A percentile compares a stretch with the other conserved stretches of the same genome.
Evolutionary conservation across 2,329 filamentous ascomycete genomes (phyloP).

Genomic region (Aspergillus spinulosporus): DNA sequence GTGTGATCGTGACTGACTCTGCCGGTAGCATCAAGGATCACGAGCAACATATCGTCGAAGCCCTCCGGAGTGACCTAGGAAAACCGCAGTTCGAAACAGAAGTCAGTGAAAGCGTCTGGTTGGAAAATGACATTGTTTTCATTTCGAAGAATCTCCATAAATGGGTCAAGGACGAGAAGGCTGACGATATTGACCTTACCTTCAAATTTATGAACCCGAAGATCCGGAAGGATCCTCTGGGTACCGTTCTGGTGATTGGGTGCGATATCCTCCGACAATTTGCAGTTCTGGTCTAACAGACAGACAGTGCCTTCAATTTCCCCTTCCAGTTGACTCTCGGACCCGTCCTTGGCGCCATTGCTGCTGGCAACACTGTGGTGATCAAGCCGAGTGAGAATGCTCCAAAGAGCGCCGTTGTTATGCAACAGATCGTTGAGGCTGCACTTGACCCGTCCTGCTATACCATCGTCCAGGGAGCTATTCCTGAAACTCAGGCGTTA

Average conservation of each 20-base stretch:
- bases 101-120: constrained; percentile 74
- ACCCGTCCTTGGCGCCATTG: constrained; percentile 84
- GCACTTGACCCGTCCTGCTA: constrained; percentile 77
- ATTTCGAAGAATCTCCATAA: constrained; percentile 73
- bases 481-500: constrained; percentile 15
- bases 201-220: constrained; percentile 70
- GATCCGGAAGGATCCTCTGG: constrained; percentile 84
- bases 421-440: constrained; percentile 75
- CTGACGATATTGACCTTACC: constrained; percentile 67
- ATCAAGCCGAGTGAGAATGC: constrained; percentile 88
- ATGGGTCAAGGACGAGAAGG: constrained; percentile 79
- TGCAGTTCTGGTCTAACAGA: constrained; percentile 1
- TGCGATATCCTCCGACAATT: constrained; percentile 33
- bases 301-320: constrained; percentile 78
- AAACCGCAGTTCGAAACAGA: constrained; percentile 75
- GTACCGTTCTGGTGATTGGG: constrained; percentile 81
- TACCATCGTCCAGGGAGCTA: constrained; percentile 72
- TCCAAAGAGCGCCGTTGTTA: constrained; percentile 71
- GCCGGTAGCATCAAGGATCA: constrained; percentile 67
- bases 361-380: constrained; percentile 84
- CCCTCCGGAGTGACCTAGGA: constrained; percentile 73
- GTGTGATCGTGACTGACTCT: constrained; percentile 15
- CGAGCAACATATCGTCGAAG: constrained; percentile 69
- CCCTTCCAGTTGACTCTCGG: constrained; percentile 77
- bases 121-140: constrained; percentile 78